Conservation (phyloP, 371 early-diverging fungal species). For the Syncephalis plumigaleata region DNA sequence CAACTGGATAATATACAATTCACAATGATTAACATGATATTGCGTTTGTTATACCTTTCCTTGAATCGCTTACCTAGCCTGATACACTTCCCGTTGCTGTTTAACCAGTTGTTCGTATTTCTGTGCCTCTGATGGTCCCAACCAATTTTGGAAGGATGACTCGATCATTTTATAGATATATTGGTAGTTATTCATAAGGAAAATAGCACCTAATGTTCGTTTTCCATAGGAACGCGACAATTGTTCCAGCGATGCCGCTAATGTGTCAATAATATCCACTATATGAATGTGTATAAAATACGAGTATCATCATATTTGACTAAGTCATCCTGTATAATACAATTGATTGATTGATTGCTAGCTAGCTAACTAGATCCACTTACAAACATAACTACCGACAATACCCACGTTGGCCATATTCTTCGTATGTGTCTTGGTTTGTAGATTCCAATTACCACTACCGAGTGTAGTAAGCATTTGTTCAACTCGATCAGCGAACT, state of each 20-base stretch:
- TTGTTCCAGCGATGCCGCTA: slow-evolving; percentile 34
- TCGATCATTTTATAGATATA: slow-evolving; percentile 47
- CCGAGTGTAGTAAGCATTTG: slow-evolving; percentile 29
- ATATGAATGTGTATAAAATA: no score
- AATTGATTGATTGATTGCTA: no score
- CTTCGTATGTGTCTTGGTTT: slow-evolving; percentile 11
- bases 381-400: neutral
- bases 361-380: neutral
- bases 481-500: slow-evolving; percentile 36
- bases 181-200: slow-evolving; percentile 68
- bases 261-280: slow-evolving; percentile 40
- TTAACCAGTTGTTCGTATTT: slow-evolving; percentile 42
- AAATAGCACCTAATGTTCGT: slow-evolving; percentile 45
- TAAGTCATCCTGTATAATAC: no score
- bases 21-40: no score
- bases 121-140: slow-evolving; percentile 22
- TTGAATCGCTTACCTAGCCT: slow-evolving; percentile 16
- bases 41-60: no score
- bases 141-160: slow-evolving; percentile 29
- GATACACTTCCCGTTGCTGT: slow-evolving; percentile 37
- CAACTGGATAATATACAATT: slow-evolving; percentile 24
- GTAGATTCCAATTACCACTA: slow-evolving; percentile 42
- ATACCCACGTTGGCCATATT: neutral
- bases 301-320: no score
- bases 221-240: slow-evolving; percentile 62